Percentiles rank a stretch among this genome's conserved stretches.
Evolutionary conservation across 148 eudicot species (phyloP).

Genomic region (Camellia sinensis): DNA sequence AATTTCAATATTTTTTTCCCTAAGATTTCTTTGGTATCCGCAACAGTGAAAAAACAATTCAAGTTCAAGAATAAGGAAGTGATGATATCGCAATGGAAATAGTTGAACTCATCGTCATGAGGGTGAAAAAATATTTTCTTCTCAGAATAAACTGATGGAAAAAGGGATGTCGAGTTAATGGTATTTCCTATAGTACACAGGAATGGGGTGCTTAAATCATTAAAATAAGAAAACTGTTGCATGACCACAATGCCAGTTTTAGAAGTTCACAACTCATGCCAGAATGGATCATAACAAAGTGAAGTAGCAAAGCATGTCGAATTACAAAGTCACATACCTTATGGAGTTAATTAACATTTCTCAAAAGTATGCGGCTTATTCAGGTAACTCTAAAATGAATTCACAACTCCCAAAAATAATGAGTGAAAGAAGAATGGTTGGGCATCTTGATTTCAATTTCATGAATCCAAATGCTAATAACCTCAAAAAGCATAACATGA

Average conservation of each 20-base stretch:
- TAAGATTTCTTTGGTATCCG: constrained; percentile 29
- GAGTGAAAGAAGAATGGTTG: constrained; percentile 26
- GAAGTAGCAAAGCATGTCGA: constrained; percentile 19
- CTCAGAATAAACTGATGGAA: constrained; percentile 7
- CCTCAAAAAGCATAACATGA: constrained; percentile 30
- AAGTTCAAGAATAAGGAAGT: constrained; percentile 34
- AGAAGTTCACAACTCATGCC: constrained; percentile 27
- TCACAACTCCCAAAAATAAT: constrained; percentile 17
- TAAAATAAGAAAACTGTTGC: constrained; percentile 17
- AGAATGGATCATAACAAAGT: constrained; percentile 22
- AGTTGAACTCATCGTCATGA: constrained; percentile 44
- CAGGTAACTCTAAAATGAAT: constrained; percentile 16
- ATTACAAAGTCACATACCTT: constrained; percentile 30
- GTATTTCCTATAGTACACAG: constrained; percentile 15
- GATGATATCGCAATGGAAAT: constrained; percentile 81
- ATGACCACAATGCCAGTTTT: constrained; percentile 23
- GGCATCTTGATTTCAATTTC: constrained; percentile 30
- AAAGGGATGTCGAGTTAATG: constrained; percentile 11
- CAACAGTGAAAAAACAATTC: constrained; percentile 25
- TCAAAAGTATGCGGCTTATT: constrained; percentile 1
- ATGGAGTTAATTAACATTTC: neutral
- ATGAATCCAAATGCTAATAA: constrained; percentile 22
- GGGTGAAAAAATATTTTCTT: constrained; percentile 23
- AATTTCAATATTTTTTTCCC: constrained; percentile 1
- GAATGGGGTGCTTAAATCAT: constrained; percentile 20